Evolutionary conservation across 257 asterid species (phyloP), one percentile per base, ranked within the genome.

Genomic region (Galeopsis tetrahit): DNA sequence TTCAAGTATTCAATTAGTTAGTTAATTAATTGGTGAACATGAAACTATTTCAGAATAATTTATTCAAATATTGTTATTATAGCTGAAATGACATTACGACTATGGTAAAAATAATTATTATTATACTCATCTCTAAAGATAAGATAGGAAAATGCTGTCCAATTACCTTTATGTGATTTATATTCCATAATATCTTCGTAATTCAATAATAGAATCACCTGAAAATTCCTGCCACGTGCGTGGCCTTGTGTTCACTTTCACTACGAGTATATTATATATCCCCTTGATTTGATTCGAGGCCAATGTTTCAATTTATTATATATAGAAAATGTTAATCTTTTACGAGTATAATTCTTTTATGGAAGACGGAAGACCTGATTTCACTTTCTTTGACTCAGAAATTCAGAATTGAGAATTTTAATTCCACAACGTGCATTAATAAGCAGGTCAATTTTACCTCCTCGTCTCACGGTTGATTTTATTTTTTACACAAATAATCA

Each of bases 121-220:
- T 63, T 34, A 49, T 74, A 39, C 66, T 69, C 28, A 21, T 21
- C 81, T 61, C 48, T 58, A 34, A 62, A 53, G 81, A 72, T 72
- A 80, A 76, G 84, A 80, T 80, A 76, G 76, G 79, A 76, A 71
- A 80, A 76, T 72, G 71, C 81, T 68, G 72, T 72, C 76, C 44
- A 66, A 52, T 66, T 75, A 63, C 14, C 66, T 72, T 80, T 80
- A 60, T 40, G 63, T 68, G 76, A 72, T 75, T 21, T 72, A 80
- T 80, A 80, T 80, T 80, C 84, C 81, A 44, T 33, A 43, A 71
- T 58, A 79, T 69, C 77, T 56, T 66, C 60, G 48, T 8, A 39
- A 36, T 59, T 79, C 61, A 76, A 68, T 56, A 72, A 34, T 63
- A 43, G 77, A 70, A 70, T 70, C 51, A 46, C 32, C 10, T 59